Base-by-base conservation (phyloP, 179 eudicot species). In the Nepenthes alata region DNA sequence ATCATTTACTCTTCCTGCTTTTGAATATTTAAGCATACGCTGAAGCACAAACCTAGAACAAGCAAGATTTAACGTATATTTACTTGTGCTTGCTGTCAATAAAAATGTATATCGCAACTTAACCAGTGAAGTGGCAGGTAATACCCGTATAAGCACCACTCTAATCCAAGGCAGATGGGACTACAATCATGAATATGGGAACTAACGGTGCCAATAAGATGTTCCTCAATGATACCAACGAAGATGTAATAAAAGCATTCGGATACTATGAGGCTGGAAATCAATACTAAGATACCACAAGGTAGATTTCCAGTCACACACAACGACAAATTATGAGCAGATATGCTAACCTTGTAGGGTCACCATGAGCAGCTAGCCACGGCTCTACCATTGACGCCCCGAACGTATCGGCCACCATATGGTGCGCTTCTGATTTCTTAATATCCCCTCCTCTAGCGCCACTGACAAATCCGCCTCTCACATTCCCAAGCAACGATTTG, bases 281-380 rank as follows among this genome's bases (percentile, higher is more conserved):
- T 50, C 15, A 11, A 11, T 3, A 50, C 5, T 50, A 3, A 7
- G 53, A 50, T 10, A 12, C 16, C 11, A 52, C 2, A 52, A 6
- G 7, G 14, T 52, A 52, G 37, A 56, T 37, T 34, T 16, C 39
- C 6, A 56, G 4, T 34, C 25, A 53, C 38, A 53, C 3, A 7
- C 7, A 47, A 55, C 14, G 12, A 8, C 16, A 8, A 48, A 8
- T 6, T 16, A 25, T 35, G 64, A 36, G 38, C 4, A 16, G 15
- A 53, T 13, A 37, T n/a, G 56, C 72, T 53, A 63, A 91, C 98
- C 98, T 91, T 4, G 98, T 81, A 11, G 95, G 91, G 63, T 91
- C 96, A 35, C 88, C 96, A 71, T 91, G 98, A 69, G 95, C 96
- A 58, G 96, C 96, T 81, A 91, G 78, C 98, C 98, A 91, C 44